Percentiles rank a stretch among this genome's conserved stretches.
phyloP scores from a whole-genome alignment of 495 filamentous ascomycete species.

The Daldinia bambusicola region DNA sequence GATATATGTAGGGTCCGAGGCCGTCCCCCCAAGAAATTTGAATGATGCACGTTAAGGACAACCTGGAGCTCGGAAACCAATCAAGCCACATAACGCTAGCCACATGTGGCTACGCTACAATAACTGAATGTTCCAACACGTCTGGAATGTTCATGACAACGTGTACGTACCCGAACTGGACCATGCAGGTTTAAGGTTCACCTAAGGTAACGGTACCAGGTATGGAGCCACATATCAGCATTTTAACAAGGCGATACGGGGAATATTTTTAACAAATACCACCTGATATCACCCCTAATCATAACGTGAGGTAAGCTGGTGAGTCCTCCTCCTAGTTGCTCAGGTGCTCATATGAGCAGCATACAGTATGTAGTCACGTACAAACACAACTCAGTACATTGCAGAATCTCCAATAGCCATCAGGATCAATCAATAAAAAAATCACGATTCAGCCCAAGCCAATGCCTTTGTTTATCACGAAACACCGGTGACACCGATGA shows the following conservation, averaged over 20 bases:
- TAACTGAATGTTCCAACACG: no score
- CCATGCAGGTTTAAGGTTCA: not conserved
- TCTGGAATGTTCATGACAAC: not conserved
- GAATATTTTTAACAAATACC: conserved; percentile 7
- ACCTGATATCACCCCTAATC: conserved; percentile 17
- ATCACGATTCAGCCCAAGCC: not conserved
- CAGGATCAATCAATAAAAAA: not conserved
- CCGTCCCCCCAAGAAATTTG: conserved; percentile 33
- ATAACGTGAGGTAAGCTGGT: conserved; percentile 27
- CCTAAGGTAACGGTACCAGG: no score
- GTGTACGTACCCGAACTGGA: conserved; percentile 21
- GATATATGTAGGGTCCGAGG: conserved; percentile 41
- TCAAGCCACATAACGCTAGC: conserved; percentile 15
- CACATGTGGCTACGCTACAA: conserved; percentile 32
- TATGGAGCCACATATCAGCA: conserved; percentile 5
- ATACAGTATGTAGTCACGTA: not conserved
- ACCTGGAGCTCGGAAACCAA: conserved; percentile 30
- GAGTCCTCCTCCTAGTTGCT: not conserved
- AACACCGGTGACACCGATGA: conserved; percentile 8
- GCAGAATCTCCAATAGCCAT: not conserved
- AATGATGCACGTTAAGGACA: conserved; percentile 41
- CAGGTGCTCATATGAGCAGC: not conserved
- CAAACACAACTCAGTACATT: not conserved
- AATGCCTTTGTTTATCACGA: not conserved
- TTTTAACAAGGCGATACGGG: not conserved